Evolutionary conservation across 1,284 basidiomycete genomes (phyloP), one percentile per base, ranked within the genome.

Genomic region (Flammula alnicola): DNA sequence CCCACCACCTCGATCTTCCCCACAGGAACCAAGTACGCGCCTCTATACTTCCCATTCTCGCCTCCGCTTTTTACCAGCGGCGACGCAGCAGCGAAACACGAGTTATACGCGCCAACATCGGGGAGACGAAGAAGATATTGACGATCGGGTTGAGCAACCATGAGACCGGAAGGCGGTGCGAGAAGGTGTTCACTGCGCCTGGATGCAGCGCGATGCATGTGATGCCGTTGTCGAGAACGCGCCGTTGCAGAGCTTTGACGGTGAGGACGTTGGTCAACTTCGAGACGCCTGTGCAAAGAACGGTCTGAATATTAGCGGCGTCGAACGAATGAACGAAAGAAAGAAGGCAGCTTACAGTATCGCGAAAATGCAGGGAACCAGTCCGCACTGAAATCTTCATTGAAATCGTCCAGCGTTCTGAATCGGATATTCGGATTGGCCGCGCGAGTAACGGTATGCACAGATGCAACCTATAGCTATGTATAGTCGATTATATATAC

Each of bases 41-140:
- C 47, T 11, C 19, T 7, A 8, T 30, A 49, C 11, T 17, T 37
- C 23, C 36, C 9, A 5, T 42, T 26, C 19, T 36, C 27, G n/a
- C n/a, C n/a, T n/a, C n/a, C n/a, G 9, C 30, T 32, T 10, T 31
- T 31, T 2, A 48, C 39, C 16, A 14, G 3, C 2, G 47, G 47
- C 1, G 47, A 35, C 5, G 47, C 47, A 0, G 47, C 47, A 2
- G 47, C 47, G 14, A 49, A 49, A 9, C 17, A 36, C 4, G 40
- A 43, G 16, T 37, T 37, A 25, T 37, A 43, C 3, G 39, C 47
- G n/a, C 47, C 47, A 1, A 36, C 32, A 5, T 27, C 39, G 14
- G 47, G 31, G 53, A 27, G 22, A 43, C 46, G 37, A 58, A 62
- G 38, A 55, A 60, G 9, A 60, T 31, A 17, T 47, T 44, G 38